Percentiles rank a stretch among this genome's conserved stretches.
These are phyloP conservation scores for Suillus subluteus DNA, from an alignment of 768 basidiomycete genomes.

Conservation along the genomic window DNA sequence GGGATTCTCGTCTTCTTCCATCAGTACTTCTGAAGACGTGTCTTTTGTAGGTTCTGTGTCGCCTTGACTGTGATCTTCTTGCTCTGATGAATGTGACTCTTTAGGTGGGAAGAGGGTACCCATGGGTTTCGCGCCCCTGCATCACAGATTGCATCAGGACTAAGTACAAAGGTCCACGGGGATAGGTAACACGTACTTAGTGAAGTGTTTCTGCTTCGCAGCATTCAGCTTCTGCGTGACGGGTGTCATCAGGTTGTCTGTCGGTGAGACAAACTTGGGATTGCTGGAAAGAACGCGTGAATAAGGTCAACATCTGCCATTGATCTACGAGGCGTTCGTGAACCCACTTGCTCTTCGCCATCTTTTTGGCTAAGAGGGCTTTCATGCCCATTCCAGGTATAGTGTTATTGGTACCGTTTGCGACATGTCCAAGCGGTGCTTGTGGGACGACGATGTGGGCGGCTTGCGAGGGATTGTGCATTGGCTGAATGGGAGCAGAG, in stretches of 20 bases:
- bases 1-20: slow-evolving; percentile 71
- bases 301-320: slow-evolving; percentile 8
- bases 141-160: slow-evolving; percentile 7
- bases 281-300: slow-evolving; percentile 55
- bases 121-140: slow-evolving; percentile 63
- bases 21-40: slow-evolving; percentile 30
- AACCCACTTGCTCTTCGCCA: slow-evolving; percentile 86
- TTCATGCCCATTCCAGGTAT: slow-evolving; percentile 83
- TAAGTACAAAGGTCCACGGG: slow-evolving; percentile 11
- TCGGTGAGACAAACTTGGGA: slow-evolving; percentile 87
- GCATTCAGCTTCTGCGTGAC: slow-evolving; percentile 90
- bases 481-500: slow-evolving; percentile 68
- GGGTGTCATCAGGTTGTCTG: slow-evolving; percentile 94
- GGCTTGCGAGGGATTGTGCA: slow-evolving; percentile 84
- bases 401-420: slow-evolving; percentile 53
- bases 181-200: slow-evolving; percentile 60
- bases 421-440: slow-evolving; percentile 74
- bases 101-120: slow-evolving; percentile 59
- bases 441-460: slow-evolving; percentile 79
- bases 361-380: slow-evolving; percentile 90
- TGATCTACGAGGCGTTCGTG: background rate
- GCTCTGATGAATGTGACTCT: slow-evolving; percentile 33
- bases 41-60: slow-evolving; percentile 43
- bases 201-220: slow-evolving; percentile 92
- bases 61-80: slow-evolving; percentile 37